Conservation (phyloP, 805 yeast genomes). For the Saccharomycopsis oosterbeekiorum region DNA sequence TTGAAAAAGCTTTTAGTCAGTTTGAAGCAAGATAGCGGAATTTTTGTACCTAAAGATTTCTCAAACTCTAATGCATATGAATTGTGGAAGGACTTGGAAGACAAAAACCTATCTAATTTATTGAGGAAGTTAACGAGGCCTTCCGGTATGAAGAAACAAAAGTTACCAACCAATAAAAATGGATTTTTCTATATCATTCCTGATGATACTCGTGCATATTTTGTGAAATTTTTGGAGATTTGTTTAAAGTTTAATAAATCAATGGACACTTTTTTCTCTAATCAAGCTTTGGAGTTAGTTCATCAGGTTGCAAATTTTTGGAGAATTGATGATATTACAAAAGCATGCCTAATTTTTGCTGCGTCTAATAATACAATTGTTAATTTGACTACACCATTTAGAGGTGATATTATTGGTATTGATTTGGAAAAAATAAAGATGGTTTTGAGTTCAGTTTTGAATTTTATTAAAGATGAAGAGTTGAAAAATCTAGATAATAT, state of each 20-base stretch:
- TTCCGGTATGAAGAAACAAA: constrained; percentile 9
- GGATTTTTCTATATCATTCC: constrained; percentile 27
- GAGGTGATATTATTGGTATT: constrained; percentile 19
- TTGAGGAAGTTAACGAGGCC: constrained; percentile 21
- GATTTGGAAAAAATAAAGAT: constrained; percentile 26
- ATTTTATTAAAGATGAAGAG: constrained; percentile 21
- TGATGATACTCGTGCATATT: constrained; percentile 28
- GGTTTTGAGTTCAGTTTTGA: constrained; percentile 25
- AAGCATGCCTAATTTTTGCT: constrained; percentile 40
- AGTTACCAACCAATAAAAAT: neutral
- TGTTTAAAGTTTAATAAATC: constrained; percentile 27
- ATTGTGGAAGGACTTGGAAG: constrained; percentile 34
- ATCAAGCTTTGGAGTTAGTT: constrained; percentile 11
- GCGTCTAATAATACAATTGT: constrained; percentile 35
- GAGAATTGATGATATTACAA: constrained; percentile 44
- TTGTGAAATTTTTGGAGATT: constrained; percentile 28
- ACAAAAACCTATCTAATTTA: constrained; percentile 25
- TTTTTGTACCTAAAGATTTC: constrained; percentile 30
- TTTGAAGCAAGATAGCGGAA: constrained; percentile 25
- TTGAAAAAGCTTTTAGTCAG: constrained; percentile 19
- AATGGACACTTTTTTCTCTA: constrained; percentile 6
- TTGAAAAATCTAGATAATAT: constrained; percentile 18
- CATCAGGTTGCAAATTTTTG: constrained; percentile 33
- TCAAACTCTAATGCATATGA: constrained; percentile 26
- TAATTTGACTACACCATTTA: constrained; percentile 13